Evolutionary conservation across 345 rosid genomes (phyloP).

Genomic region (Populus ilicifolia): DNA sequence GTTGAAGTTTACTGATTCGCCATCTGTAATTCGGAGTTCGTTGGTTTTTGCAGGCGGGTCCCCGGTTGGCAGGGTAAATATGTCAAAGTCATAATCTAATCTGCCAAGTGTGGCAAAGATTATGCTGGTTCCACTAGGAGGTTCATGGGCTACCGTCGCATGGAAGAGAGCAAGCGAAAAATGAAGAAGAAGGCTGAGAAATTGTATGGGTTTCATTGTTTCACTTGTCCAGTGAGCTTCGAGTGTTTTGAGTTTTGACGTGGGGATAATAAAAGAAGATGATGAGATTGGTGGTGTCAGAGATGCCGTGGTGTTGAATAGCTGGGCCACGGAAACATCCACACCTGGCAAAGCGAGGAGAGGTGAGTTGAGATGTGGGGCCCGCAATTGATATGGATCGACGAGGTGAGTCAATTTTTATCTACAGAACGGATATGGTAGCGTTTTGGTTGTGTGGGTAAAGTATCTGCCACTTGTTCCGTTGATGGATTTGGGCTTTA

Average conservation of each 20-base stretch:
- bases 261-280: background rate
- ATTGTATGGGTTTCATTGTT: background rate
- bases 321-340: background rate
- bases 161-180: background rate
- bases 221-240: background rate
- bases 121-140: conserved; percentile 38
- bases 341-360: background rate
- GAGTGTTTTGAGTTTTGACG: background rate
- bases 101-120: conserved; percentile 69
- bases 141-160: conserved; percentile 18
- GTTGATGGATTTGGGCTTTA: background rate
- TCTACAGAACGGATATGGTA: background rate
- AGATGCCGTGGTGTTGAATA: conserved; percentile 3
- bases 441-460: background rate
- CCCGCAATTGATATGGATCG: too few relatives aligned
- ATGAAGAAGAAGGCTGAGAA: background rate
- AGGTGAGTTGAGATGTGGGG: background rate
- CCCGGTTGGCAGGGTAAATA: conserved; percentile 48
- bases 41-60: conserved; percentile 23
- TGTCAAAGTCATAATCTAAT: conserved; percentile 62
- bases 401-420: background rate
- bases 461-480: background rate
- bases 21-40: conserved; percentile 69
- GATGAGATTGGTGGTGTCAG: background rate
- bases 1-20: conserved; percentile 69